phyloP scores from a whole-genome alignment of 306 rosid genomes.

The Sechiopsis laciniata region DNA sequence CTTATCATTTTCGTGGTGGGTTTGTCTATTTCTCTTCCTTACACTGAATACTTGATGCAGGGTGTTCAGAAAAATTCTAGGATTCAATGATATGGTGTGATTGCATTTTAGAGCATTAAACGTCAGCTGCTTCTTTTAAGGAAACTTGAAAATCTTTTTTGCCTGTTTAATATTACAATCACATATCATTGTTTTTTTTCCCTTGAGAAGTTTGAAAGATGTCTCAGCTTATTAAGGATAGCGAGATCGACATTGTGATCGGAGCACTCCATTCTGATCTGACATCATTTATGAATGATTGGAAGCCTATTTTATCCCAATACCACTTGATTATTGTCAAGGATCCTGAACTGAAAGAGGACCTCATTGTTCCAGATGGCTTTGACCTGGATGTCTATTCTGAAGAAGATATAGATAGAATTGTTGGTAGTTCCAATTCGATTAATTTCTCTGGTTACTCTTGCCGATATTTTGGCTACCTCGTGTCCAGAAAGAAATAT shows the following conservation, averaged over 20 bases:
- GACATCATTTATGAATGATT: constrained; percentile 58
- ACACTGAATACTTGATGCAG: constrained; percentile 37
- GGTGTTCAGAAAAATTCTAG: constrained; percentile 78
- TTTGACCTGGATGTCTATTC: constrained; percentile 53
- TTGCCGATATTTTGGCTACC: constrained; percentile 86
- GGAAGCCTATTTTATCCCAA: constrained; percentile 66
- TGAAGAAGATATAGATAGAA: constrained; percentile 55
- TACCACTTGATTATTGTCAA: constrained; percentile 78
- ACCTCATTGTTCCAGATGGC: constrained; percentile 68
- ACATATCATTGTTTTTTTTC: constrained; percentile 17
- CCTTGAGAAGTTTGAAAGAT: constrained; percentile 37
- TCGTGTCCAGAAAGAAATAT: constrained; percentile 71
- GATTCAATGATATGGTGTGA: constrained; percentile 25
- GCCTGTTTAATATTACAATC: not conserved
- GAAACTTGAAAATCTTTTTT: constrained; percentile 22
- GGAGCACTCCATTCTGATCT: constrained; percentile 72
- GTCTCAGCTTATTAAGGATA: constrained; percentile 49
- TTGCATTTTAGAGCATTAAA: constrained; percentile 25
- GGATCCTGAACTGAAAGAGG: constrained; percentile 81
- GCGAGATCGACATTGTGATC: constrained; percentile 85
- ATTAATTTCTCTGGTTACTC: constrained; percentile 81
- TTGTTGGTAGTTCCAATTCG: constrained; percentile 61
- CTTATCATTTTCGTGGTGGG: constrained; percentile 4
- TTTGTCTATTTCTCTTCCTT: constrained; percentile 26
- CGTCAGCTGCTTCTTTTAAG: constrained; percentile 22